Evolutionary conservation across 1,284 basidiomycete species (phyloP), one percentile per base, ranked within the genome.

Genomic region (Pseudomicrostroma phylloplanum): DNA sequence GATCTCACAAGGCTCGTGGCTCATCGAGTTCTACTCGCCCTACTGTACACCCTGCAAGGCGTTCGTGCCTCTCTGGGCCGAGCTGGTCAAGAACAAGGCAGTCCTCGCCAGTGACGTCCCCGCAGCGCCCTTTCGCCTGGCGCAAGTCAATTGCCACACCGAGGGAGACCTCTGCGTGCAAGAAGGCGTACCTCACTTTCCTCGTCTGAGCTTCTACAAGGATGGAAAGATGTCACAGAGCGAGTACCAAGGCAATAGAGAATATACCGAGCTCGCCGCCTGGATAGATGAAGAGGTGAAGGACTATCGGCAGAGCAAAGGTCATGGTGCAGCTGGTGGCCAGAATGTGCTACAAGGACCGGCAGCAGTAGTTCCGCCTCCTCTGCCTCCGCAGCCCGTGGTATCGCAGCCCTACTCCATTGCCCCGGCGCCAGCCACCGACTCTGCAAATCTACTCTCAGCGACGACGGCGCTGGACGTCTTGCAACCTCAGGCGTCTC

Each of bases 21-120:
- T 78, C 30, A 69, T 78, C 58, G 76, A 78, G 65, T 78, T 74
- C 63, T 77, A 66, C 62, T 67, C 67, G 85, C 90, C 90, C 0
- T 88, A 86, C 68, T 92, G 90, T 75, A 76, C 78, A n/a, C 90
- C 92, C 74, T 92, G 91, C 80, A 83, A 83, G 48, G 70, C 80
- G 0, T 91, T 92, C 69, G 85, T 86, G 9, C 90, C 92, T 0
- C 91, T 87, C 40, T 98, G 93, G 92, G 82, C 85, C 42, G 81
- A 87, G 56, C 82, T 96, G 2, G 82, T 81, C 1, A 76, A 80
- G 54, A 84, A 88, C 42, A 86, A 85, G 61, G 82, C 85, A 63
- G 78, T 80, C 51, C 82, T 83, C 46, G 79, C 84, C 71, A 83
- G 87, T 9, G 66, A 69, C 36, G 74, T 72, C 55, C 71, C 74